Evolutionary conservation across 2,329 filamentous ascomycete species (phyloP), one percentile per base, ranked within the genome.

Genomic region (Pseudocercospora musae): DNA sequence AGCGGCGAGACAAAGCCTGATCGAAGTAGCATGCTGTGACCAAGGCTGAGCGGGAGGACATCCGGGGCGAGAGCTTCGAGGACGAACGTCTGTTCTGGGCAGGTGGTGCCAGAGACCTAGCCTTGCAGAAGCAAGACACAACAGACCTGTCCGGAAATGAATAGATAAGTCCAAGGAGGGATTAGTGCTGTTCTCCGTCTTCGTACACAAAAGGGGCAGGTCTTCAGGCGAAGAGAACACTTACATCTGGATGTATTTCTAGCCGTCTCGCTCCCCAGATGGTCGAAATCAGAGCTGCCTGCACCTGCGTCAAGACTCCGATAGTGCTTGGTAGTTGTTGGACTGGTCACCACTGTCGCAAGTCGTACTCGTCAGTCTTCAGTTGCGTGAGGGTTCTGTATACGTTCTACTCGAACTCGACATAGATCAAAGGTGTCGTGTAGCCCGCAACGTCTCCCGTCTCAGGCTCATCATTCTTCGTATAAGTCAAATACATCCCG

Each of bases 401-500:
- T 7, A 40, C 37, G 18, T 31, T 37, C 29, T 58, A 66, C 53
- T 64, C 58, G 40, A 64, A 67, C 57, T 67, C 62, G 9, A 67
- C 56, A 61, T 60, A 56, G 6, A 65, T 57, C 60, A 67, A 57
- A 3, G 65, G 65, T 20, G 65, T 67, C 21, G 60, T 62, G 52
- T 67, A 67, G 2, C 50, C 60, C 31, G 56, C 62, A 33, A 63
- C 50, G 6, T 55, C 49, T 1, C 58, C 58, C 21, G 56, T 50
- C 33, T 37, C 52, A 9, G 52, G 15, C 31, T 65, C 58, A 44
- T 65, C 62, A 29, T 62, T 63, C 56, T 67, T 65, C 15, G 65
- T 67, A 33, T 63, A 67, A 1, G 62, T 67, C n/a, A 67, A 23
- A 40, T 61, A 67, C 29, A 67, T 62, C 15, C 53, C 62, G 52